A percentile compares a stretch with the other conserved stretches of the same genome.
Conservation (phyloP, 495 filamentous ascomycete genomes). For the Aspergillus nanangensis region DNA sequence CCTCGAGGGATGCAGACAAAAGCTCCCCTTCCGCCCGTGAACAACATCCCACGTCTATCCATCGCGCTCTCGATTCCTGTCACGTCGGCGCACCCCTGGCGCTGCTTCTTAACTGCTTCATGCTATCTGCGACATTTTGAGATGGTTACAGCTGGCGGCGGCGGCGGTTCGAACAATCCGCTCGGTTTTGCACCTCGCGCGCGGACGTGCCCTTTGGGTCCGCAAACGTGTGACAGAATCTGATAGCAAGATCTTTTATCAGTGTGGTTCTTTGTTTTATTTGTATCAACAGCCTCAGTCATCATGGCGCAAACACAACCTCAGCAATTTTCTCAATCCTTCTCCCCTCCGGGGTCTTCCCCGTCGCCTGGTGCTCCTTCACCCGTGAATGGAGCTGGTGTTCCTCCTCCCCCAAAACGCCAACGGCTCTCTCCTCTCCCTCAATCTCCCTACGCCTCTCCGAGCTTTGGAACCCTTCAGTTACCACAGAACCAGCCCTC, state of each 20-base stretch:
- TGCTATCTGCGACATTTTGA: slow-evolving; percentile 27
- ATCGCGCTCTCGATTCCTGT: slow-evolving; percentile 5
- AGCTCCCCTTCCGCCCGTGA: slow-evolving; percentile 22
- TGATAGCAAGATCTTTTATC: slow-evolving; percentile 2
- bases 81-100: background rate
- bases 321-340: slow-evolving; percentile 45
- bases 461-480: slow-evolving; percentile 43
- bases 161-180: slow-evolving; percentile 41
- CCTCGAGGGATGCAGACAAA: slow-evolving; percentile 12
- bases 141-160: slow-evolving; percentile 41
- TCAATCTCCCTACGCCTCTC: slow-evolving; percentile 45
- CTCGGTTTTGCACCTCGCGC: slow-evolving; percentile 34
- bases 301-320: slow-evolving; percentile 65
- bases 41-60: slow-evolving; percentile 11
- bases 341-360: slow-evolving; percentile 51
- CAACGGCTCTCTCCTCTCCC: slow-evolving; percentile 66
- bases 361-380: slow-evolving; percentile 43
- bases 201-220: slow-evolving; percentile 30
- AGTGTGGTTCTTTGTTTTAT: slow-evolving; percentile 1
- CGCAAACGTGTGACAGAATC: slow-evolving; percentile 15
- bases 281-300: slow-evolving; percentile 11
- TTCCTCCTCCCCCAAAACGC: slow-evolving; percentile 57
- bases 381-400: slow-evolving; percentile 35
- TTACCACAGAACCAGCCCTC: slow-evolving; percentile 29
- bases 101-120: slow-evolving; percentile 6